Base-by-base conservation (phyloP, 2,329 filamentous ascomycete genomes). In the Massarina eburnea region DNA sequence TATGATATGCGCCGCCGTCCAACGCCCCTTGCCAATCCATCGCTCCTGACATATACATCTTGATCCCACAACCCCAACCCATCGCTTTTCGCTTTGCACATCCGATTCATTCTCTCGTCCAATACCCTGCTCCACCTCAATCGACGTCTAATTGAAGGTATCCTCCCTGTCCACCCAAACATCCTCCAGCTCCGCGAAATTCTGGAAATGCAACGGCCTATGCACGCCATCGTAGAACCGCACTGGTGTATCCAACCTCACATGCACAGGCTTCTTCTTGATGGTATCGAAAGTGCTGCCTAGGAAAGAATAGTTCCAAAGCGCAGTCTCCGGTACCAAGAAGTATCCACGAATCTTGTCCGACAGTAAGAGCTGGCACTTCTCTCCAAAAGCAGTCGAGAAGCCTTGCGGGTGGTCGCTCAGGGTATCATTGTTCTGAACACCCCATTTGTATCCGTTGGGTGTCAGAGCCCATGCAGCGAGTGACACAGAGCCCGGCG, bases 261-360 rank as follows among this genome's bases (percentile, higher is more conserved):
- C 91, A 59, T 91, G 88, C 34, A 96, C 82, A 3, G 85, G 80
- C 75, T 90, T 89, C 84, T 96, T 97, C 75, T 96, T 91, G 54
- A 96, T 80, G 32, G 85, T 84, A 12, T 86, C 84, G 67, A 97
- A 99, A 1, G 85, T 84, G 55, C 85, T 90, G 44, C 94, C 94
- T 85, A 97, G 90, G 79, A 99, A 99, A 71, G 88, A 94, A 76
- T 96, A 99, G 73, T 99, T 99, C 94, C 94, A 99, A 50, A 87
- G 80, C 52, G 85, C 85, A 43, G 86, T 86, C 64, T 96, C 91
- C 0, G 94, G 94, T 18, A 97, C 91, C 44, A 99, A 76, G 83
- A 99, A 99, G 77, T 91, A 97, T 21, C 94, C 95, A 58, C 88
- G 84, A 69, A 96, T 96, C 70, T 91, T 89, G 61, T 96, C 92